Evolutionary conservation across 176 grass and related monocot species (phyloP), one percentile per base, ranked within the genome.

Genomic region (Phoenix roebelenii): DNA sequence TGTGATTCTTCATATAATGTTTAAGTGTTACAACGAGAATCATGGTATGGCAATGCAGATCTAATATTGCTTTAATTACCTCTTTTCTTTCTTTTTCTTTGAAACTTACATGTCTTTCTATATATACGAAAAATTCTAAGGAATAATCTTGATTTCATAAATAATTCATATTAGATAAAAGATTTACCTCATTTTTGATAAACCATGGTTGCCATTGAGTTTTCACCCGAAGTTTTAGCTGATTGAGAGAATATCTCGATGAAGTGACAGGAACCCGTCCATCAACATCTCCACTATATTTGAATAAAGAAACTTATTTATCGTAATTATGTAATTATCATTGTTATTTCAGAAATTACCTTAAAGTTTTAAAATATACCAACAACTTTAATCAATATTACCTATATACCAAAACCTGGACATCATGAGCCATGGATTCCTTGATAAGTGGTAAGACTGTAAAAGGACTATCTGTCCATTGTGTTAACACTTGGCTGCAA

Each of bases 251-350:
- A 23, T 81, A 83, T 67, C 90, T 89, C 12, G 72, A 83, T 49
- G 90, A 95, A 80, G 90, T 95, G 28, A 95, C 24, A 1, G 90
- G 82, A 22, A 95, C 66, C 39, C 82, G 84, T n/a, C 79, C 90
- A 20, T 89, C 90, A 23, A 63, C 29, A 17, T 95, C 90, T 58
- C 90, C 85, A 63, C 90, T 89, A 69, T 19, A 69, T 56, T 25
- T 48, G 9, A 35, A 39, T 2, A 39, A 39, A 32, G 30, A 32
- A 39, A 39, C 7, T 39, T 12, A 39, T 35, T 18, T 39, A 14
- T 49, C 4, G 20, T 50, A 10, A 44, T 50, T 50, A 49, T 52
- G 28, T 44, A 65, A 32, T 22, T 50, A 66, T 49, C 51, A 48
- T n/a, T 15, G 22, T 20, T 20, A 20, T 16, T 4, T 39, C 5